Conservation (phyloP, 768 basidiomycete species). For the Chlorophyllum brunneum region DNA sequence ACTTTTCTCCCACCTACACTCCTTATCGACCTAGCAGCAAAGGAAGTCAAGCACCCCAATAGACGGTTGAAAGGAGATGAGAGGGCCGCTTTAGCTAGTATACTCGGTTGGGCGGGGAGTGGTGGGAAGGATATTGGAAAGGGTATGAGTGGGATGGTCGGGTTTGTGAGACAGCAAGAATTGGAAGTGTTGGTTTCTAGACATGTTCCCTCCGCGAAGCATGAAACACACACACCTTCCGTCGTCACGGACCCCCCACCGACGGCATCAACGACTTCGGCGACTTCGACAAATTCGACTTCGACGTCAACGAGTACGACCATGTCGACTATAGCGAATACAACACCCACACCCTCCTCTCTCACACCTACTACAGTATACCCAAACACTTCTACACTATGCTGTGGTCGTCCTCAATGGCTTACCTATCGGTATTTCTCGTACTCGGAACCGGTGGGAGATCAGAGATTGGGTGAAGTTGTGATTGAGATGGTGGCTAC, state of each 20-base stretch:
- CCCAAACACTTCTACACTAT: conserved; percentile 15
- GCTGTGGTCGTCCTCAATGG: conserved; percentile 47
- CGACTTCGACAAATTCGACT: background rate
- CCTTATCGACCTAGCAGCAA: conserved; percentile 45
- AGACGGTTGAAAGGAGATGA: conserved; percentile 54
- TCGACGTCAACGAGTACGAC: background rate
- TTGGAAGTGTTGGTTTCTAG: conserved; percentile 25
- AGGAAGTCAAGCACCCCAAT: conserved; percentile 38
- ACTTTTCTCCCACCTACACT: conserved; percentile 43
- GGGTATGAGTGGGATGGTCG: conserved; percentile 45
- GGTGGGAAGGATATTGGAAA: conserved; percentile 30
- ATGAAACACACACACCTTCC: background rate
- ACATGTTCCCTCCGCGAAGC: background rate
- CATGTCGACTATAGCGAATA: background rate
- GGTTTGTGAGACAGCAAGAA: conserved; percentile 57
- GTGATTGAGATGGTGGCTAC: conserved; percentile 29
- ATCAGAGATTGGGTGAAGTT: conserved; percentile 37
- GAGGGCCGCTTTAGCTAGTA: conserved; percentile 42
- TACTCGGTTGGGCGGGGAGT: conserved; percentile 60
- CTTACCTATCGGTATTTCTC: conserved; percentile 49
- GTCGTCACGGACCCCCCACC: no score
- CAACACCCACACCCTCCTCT: background rate
- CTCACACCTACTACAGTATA: background rate
- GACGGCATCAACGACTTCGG: background rate
- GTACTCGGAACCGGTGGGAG: conserved; percentile 16